Base-by-base conservation (phyloP, 164 flowering plant genomes). In the Sextonia rubra region DNA sequence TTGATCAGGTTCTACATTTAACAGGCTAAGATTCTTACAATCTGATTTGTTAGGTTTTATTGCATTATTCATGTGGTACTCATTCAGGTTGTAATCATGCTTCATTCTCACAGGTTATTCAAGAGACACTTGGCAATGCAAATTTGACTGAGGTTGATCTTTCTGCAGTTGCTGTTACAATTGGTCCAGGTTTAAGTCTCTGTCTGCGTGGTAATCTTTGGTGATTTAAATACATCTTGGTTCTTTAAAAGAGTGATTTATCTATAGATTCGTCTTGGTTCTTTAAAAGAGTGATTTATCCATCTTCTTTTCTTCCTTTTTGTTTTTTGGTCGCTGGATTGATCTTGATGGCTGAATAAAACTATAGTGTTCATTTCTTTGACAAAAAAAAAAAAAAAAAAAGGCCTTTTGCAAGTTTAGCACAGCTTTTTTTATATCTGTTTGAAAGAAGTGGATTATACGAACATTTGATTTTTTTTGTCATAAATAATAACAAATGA, bases 131-230 rank as follows among this genome's bases (percentile, higher is more conserved):
- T 70, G 92, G 84, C 65, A 82, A 87, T 77, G 97, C 99, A 67
- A 85, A 86, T 29, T 68, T 92, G 74, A 71, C 83, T 3, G 97
- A 83, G 82, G 78, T 26, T 12, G 90, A 89, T 80, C 85, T 94
- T 30, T 87, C 99, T 77, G 97, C 94, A 25, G 90, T 94, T 78
- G 99, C 97, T 60, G 99, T 94, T 69, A 94, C 99, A 3, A 94
- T 94, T 83, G 99, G 99, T 37, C 99, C 99, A 60, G 99, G 99
- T 74, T 84, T 94, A 79, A 88, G 99, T 80, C 97, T 94, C 70
- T 94, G 97, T 60, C 80, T 94, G 69, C 95, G 97, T 68, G 97
- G 99, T 91, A 85, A 85, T 71, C 66, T 65, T 65, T 25, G 62
- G 48, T 66, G 23, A 49, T 44, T n/a, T n/a, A 68, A 12, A 14